Evolutionary conservation across 768 basidiomycete species (phyloP).

Genomic region (Kwoniella pini): DNA sequence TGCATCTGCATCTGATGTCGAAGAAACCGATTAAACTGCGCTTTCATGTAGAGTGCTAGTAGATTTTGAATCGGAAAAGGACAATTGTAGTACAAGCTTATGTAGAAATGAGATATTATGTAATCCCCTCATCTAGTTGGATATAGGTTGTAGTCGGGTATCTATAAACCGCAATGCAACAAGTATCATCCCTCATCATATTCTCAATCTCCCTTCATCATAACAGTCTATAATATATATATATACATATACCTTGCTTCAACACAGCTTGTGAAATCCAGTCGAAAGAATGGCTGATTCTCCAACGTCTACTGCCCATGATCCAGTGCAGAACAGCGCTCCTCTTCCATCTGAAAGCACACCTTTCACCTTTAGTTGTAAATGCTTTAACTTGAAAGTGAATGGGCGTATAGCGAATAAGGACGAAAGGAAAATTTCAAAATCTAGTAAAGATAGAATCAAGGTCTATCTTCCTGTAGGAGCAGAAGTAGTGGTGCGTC

Average conservation of each 20-base stretch:
- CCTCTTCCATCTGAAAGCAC: conserved; percentile 21
- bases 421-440: conserved; percentile 8
- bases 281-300: conserved; percentile 3
- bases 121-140: too few species aligned
- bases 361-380: conserved; percentile 31
- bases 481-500: conserved; percentile 16
- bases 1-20: too few species aligned
- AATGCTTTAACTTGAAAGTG: conserved; percentile 36
- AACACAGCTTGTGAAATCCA: too few species aligned
- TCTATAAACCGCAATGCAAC: too few species aligned
- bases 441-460: not conserved
- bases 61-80: too few species aligned
- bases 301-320: not conserved
- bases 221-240: not conserved
- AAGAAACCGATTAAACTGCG: too few species aligned
- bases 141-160: too few species aligned
- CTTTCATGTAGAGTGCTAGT: too few species aligned
- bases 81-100: too few species aligned
- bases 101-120: too few species aligned
- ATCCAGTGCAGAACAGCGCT: conserved; percentile 1
- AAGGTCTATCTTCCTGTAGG: conserved; percentile 8
- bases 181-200: not conserved
- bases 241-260: too few species aligned
- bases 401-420: conserved; percentile 24
- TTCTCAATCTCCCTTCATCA: not conserved